Evolutionary conservation across 2,329 filamentous ascomycete species (phyloP).

Genomic region (Shiraia bambusicola): DNA sequence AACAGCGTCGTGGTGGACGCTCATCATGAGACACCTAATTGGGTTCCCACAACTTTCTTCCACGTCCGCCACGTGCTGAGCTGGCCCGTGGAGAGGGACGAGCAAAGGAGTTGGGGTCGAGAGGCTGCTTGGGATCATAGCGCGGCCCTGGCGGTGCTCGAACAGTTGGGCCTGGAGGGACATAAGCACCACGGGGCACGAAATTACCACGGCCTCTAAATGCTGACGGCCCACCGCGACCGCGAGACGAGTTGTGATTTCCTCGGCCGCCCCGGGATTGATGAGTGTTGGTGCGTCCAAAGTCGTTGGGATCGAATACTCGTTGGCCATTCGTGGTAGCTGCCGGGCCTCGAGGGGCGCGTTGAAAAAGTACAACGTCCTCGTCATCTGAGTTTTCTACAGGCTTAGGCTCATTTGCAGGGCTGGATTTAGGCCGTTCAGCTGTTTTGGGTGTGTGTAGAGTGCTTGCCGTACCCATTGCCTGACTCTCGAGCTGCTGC

Average conservation of each 20-base stretch:
- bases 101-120: slow-evolving; percentile 45
- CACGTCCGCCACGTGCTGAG: slow-evolving; percentile 36
- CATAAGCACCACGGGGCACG: slow-evolving; percentile 34
- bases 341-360: slow-evolving; percentile 39
- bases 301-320: slow-evolving; percentile 53
- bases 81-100: slow-evolving; percentile 36
- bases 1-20: slow-evolving; percentile 11
- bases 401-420: slow-evolving; percentile 17
- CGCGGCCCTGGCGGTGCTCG: slow-evolving; percentile 30
- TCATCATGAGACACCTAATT: slow-evolving; percentile 26
- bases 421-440: slow-evolving; percentile 34
- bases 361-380: slow-evolving; percentile 43
- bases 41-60: slow-evolving; percentile 45
- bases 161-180: slow-evolving; percentile 29
- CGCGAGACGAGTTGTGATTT: slow-evolving; percentile 24
- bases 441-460: slow-evolving; percentile 16
- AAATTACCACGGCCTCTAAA: slow-evolving; percentile 35
- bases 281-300: slow-evolving; percentile 43
- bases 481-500: slow-evolving; percentile 41
- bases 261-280: slow-evolving; percentile 37
- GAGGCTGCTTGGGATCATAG: slow-evolving; percentile 40
- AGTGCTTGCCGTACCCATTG: slow-evolving; percentile 14
- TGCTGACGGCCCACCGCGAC: slow-evolving; percentile 21
- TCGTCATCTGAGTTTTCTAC: slow-evolving; percentile 40
- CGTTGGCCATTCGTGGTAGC: slow-evolving; percentile 30